Conservation (phyloP, 1,284 basidiomycete species). For the Cryptococcus sp. region DNA sequence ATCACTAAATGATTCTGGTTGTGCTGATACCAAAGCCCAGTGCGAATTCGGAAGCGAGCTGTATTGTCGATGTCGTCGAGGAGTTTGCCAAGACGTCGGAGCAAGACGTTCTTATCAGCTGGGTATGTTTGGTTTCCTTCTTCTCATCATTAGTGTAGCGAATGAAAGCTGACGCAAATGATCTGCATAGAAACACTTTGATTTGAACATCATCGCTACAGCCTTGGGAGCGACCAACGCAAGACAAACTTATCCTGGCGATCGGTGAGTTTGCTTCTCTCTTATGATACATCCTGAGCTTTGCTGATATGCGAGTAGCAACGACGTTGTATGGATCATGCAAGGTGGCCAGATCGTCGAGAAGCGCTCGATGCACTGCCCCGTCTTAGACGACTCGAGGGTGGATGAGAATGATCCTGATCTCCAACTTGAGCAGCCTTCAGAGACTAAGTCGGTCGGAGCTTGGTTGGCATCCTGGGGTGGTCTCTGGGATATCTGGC, state of each 20-base stretch:
- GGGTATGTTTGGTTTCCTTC: constrained; percentile 10
- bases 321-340: constrained; percentile 38
- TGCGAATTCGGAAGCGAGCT: constrained; percentile 22
- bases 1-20: too few relatives aligned
- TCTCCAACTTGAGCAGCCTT: constrained; percentile 20
- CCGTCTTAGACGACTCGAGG: constrained; percentile 25
- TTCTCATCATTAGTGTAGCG: neutral
- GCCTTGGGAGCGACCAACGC: constrained; percentile 30
- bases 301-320: constrained; percentile 14
- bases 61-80: constrained; percentile 17
- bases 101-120: constrained; percentile 27
- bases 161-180: neutral
- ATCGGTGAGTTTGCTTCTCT: constrained; percentile 19
- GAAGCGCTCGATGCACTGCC: constrained; percentile 34
- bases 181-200: constrained; percentile 25
- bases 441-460: neutral
- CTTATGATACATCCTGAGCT: neutral
- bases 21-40: constrained; percentile 3
- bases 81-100: constrained; percentile 18
- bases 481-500: too few relatives aligned
- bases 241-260: constrained; percentile 22
- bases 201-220: constrained; percentile 29
- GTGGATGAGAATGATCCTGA: constrained; percentile 31
- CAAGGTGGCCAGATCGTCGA: constrained; percentile 21
- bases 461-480: too few relatives aligned